These are phyloP conservation scores for Phialophora tarda DNA, from an alignment of 2,329 filamentous ascomycete genomes.

Conservation along the genomic window DNA sequence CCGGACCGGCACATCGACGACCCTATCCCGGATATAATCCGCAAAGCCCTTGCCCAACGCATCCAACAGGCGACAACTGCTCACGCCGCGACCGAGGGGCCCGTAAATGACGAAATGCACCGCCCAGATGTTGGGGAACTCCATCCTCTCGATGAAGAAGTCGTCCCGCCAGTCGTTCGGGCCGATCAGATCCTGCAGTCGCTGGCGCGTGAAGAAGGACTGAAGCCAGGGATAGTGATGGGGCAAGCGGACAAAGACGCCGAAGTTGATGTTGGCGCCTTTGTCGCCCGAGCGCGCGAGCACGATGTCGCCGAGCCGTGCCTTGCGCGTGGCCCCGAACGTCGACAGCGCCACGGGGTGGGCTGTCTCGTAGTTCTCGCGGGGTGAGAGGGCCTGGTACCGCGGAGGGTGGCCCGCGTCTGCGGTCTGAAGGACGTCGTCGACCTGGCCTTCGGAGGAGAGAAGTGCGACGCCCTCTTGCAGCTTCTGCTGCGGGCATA, in stretches of 20 bases:
- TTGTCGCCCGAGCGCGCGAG: constrained; percentile 53
- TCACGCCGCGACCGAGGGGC: constrained; percentile 54
- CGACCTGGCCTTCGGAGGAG: constrained; percentile 37
- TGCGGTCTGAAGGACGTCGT: constrained; percentile 29
- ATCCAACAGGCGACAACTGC: constrained; percentile 56
- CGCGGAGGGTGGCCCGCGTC: constrained; percentile 34
- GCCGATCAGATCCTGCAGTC: constrained; percentile 50
- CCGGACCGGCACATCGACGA: constrained; percentile 49
- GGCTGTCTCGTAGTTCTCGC: constrained; percentile 30
- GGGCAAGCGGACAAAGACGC: constrained; percentile 45
- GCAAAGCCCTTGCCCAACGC: constrained; percentile 60
- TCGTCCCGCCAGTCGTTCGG: constrained; percentile 52
- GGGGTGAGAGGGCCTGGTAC: constrained; percentile 37
- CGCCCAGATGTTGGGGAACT: constrained; percentile 53
- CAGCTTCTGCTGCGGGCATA: constrained; percentile 43
- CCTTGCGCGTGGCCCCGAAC: constrained; percentile 43
- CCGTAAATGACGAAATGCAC: constrained; percentile 61
- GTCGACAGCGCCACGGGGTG: constrained; percentile 32
- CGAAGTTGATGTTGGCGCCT: constrained; percentile 51
- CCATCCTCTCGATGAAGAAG: constrained; percentile 54
- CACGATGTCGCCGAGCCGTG: constrained; percentile 51
- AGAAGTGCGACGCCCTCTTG: constrained; percentile 42
- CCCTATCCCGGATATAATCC: constrained; percentile 56
- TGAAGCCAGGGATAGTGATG: constrained; percentile 47
- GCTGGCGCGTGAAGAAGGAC: constrained; percentile 48